A percentile compares a stretch with the other conserved stretches of the same genome.
These are phyloP conservation scores for Pichia sp. DNA, from an alignment of 1,139 yeast genomes.

Conservation along the genomic window DNA sequence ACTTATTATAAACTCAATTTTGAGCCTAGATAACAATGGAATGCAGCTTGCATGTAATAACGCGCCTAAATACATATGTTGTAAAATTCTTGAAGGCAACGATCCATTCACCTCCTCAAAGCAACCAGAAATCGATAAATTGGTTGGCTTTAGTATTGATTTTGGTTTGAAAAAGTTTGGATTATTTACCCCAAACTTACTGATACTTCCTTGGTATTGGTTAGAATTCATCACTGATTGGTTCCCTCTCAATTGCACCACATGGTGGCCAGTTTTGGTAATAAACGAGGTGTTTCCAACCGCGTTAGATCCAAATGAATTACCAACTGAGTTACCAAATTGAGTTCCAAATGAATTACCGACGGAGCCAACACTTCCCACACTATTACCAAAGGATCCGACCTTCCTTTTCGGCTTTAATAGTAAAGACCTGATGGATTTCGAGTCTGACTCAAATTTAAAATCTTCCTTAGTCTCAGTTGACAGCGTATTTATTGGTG, in stretches of 20 bases:
- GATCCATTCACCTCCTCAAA: conserved; percentile 38
- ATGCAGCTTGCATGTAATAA: conserved; percentile 73
- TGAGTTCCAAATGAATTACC: not conserved
- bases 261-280: conserved; percentile 23
- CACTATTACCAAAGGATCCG: conserved; percentile 6
- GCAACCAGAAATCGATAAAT: conserved; percentile 11
- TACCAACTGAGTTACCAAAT: not conserved
- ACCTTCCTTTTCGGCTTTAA: conserved; percentile 14
- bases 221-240: conserved; percentile 1
- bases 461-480: conserved; percentile 4
- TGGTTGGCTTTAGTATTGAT: not conserved
- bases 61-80: conserved; percentile 83
- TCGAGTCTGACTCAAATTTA: conserved; percentile 16
- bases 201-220: not conserved
- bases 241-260: conserved; percentile 21
- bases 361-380: conserved; percentile 1
- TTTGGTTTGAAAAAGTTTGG: not conserved
- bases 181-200: not conserved
- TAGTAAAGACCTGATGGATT: conserved; percentile 14
- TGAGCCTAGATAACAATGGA: conserved; percentile 52
- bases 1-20: conserved; percentile 68
- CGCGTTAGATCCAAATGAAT: not conserved
- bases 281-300: conserved; percentile 8
- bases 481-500: conserved; percentile 33
- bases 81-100: conserved; percentile 66